phyloP scores from a whole-genome alignment of 1,139 yeast species.

The Suhomyces ambrosiae region DNA sequence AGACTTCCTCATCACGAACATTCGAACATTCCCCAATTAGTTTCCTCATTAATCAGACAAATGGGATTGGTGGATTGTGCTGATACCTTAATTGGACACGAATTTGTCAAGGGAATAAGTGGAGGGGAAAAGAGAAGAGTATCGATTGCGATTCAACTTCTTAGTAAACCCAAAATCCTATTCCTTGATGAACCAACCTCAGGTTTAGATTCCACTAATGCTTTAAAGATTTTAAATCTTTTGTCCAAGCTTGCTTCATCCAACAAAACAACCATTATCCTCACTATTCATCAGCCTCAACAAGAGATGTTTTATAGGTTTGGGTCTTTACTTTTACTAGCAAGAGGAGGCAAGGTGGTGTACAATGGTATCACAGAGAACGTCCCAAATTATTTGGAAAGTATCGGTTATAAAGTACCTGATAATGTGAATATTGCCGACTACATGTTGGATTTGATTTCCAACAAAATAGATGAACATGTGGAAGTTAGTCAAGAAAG shows the following conservation, averaged over 20 bases:
- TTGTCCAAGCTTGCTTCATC: conserved; percentile 20
- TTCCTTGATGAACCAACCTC: conserved; percentile 32
- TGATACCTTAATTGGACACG: conserved; percentile 27
- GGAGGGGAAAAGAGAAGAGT: conserved; percentile 32
- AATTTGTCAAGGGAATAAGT: conserved; percentile 25
- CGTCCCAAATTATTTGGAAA: conserved; percentile 17
- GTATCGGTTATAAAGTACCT: conserved; percentile 19
- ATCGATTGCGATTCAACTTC: conserved; percentile 28
- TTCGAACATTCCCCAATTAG: conserved; percentile 18
- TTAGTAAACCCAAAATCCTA: conserved; percentile 26
- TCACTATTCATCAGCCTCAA: conserved; percentile 31
- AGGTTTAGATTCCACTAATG: conserved; percentile 28
- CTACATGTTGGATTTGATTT: conserved; percentile 22
- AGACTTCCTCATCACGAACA: conserved; percentile 24
- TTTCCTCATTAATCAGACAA: conserved; percentile 21
- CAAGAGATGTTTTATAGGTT: conserved; percentile 24
- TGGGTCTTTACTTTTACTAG: conserved; percentile 26
- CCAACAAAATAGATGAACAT: conserved; percentile 17
- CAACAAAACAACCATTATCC: conserved; percentile 24
- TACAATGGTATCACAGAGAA: conserved; percentile 21
- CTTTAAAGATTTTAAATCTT: conserved; percentile 21
- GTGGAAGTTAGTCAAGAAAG: conserved; percentile 16
- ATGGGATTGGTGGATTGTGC: conserved; percentile 29
- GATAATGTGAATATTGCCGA: conserved; percentile 21
- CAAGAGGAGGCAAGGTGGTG: conserved; percentile 26